phyloP scores from a whole-genome alignment of 176 grass and related monocot genomes.

The Paspalum notatum region DNA sequence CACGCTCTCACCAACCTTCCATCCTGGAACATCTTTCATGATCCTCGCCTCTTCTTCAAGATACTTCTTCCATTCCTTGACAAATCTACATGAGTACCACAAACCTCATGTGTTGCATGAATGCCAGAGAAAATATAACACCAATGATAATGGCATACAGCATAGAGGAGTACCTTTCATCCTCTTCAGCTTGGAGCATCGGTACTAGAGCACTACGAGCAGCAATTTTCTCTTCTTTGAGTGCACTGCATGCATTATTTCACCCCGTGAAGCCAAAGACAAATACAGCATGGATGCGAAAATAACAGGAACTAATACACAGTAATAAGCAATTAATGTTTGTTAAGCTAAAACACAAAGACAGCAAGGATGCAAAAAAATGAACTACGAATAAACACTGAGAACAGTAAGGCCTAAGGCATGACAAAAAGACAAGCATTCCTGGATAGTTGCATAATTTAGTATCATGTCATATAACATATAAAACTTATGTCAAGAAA shows the following conservation, averaged over 20 bases:
- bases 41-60: conserved; percentile 83
- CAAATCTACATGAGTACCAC: conserved; percentile 59
- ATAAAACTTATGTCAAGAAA: neutral
- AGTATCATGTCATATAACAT: neutral
- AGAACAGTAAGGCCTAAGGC: neutral
- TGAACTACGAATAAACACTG: neutral
- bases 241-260: conserved; percentile 46
- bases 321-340: too few species aligned
- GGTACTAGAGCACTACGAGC: conserved; percentile 88
- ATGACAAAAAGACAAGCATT: neutral
- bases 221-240: conserved; percentile 98
- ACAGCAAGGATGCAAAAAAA: neutral
- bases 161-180: conserved; percentile 68
- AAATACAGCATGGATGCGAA: neutral
- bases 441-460: neutral
- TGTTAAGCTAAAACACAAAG: neutral
- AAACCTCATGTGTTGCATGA: neutral
- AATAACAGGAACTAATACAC: neutral
- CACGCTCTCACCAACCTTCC: conserved; percentile 93
- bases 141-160: neutral
- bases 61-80: conserved; percentile 97
- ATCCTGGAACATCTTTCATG: conserved; percentile 96
- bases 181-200: conserved; percentile 98
- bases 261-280: conserved; percentile 11
- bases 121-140: neutral